Percentiles rank a stretch among this genome's conserved stretches.
These are phyloP conservation scores for Nemania abortiva DNA, from an alignment of 2,329 filamentous ascomycete genomes.

Conservation along the genomic window DNA sequence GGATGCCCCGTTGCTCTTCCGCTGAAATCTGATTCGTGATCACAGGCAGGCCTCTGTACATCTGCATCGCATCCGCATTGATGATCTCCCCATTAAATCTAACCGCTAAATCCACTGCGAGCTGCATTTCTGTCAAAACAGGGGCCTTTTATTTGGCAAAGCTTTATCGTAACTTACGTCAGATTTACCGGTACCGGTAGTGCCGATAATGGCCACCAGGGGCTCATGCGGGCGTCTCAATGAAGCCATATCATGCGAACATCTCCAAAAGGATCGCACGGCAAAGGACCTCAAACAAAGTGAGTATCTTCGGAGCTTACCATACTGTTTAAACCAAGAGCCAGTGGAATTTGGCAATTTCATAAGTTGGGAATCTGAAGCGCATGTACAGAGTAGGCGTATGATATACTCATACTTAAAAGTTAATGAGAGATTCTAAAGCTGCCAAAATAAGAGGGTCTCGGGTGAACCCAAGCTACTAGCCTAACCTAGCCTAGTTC, in stretches of 20 bases:
- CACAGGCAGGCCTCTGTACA: conserved; percentile 91
- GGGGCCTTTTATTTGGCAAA: background rate
- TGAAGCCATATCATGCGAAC: conserved; percentile 54
- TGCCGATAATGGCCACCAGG: conserved; percentile 84
- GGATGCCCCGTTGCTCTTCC: conserved; percentile 81
- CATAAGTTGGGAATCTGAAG: background rate
- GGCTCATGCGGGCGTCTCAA: conserved; percentile 63
- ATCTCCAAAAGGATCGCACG: conserved; percentile 39
- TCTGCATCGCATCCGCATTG: conserved; percentile 98
- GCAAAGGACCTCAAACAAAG: conserved; percentile 7
- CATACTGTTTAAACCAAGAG: background rate
- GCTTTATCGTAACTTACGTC: conserved; percentile 51
- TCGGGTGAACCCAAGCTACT: too few species aligned
- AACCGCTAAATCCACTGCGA: conserved; percentile 88
- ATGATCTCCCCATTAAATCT: conserved; percentile 92
- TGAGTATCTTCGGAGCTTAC: conserved; percentile 16
- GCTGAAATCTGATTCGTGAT: conserved; percentile 92
- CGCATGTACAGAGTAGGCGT: background rate
- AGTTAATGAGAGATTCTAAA: too few species aligned
- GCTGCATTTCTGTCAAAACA: conserved; percentile 61
- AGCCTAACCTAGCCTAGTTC: too few species aligned
- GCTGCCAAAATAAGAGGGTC: too few species aligned
- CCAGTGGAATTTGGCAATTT: background rate
- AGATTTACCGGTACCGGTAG: conserved; percentile 83
- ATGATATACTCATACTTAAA: too few species aligned